These are phyloP conservation scores for Podospora anserina DNA, from an alignment of 495 filamentous ascomycete genomes.

Conservation along the genomic window DNA sequence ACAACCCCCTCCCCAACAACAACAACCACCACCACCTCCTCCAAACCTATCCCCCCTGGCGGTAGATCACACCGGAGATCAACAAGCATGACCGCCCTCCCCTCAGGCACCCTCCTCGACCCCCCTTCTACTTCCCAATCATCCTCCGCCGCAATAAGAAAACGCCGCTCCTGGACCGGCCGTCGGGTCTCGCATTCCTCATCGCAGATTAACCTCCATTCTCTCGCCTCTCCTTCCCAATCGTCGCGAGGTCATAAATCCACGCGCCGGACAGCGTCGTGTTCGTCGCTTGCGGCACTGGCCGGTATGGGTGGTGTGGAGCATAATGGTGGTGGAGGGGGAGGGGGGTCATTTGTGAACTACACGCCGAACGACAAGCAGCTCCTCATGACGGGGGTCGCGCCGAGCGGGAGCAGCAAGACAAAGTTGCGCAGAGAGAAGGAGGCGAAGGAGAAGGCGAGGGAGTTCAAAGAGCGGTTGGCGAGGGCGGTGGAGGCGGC, in stretches of 20 bases:
- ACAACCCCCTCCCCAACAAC: background rate
- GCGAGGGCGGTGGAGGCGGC: constrained; percentile 69
- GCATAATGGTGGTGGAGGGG: constrained; percentile 22
- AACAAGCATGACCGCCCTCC: constrained; percentile 4
- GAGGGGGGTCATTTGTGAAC: constrained; percentile 75
- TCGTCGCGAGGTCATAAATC: background rate
- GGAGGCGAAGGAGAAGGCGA: constrained; percentile 74
- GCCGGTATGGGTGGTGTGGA: constrained; percentile 45
- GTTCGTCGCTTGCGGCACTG: background rate
- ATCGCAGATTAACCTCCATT: background rate
- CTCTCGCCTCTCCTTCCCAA: constrained; percentile 12
- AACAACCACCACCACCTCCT: background rate
- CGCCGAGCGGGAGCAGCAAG: constrained; percentile 85
- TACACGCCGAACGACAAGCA: constrained; percentile 79
- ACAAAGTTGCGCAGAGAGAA: constrained; percentile 88
- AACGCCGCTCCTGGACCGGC: constrained; percentile 30
- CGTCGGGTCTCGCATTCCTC: background rate
- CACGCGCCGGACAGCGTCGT: background rate
- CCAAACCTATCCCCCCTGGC: constrained; percentile 18
- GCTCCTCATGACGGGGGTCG: constrained; percentile 84
- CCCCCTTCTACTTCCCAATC: too few relatives aligned
- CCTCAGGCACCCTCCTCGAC: background rate
- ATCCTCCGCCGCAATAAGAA: constrained; percentile 22
- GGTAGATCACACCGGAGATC: too few relatives aligned
- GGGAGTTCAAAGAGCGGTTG: constrained; percentile 71